Percentiles rank a stretch among this genome's conserved stretches.
Conservation (phyloP, 768 basidiomycete genomes). For the Russula ochroleuca region DNA sequence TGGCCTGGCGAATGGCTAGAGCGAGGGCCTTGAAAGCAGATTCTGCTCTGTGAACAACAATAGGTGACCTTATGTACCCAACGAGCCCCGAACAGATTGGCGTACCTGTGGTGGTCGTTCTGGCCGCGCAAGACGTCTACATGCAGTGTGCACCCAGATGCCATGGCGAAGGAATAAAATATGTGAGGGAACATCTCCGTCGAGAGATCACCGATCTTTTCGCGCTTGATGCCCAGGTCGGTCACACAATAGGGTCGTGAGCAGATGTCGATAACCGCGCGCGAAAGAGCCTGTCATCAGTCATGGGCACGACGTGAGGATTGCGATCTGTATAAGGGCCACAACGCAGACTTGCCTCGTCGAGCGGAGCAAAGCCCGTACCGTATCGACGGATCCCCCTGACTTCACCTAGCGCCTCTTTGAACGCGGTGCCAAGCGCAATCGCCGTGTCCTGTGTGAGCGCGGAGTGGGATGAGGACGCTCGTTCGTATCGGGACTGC, state of each 20-base stretch:
- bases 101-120: slow-evolving; percentile 96
- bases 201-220: slow-evolving; percentile 91
- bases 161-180: slow-evolving; percentile 97
- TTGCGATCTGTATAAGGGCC: not conserved
- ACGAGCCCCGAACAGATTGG: not conserved
- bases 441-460: slow-evolving; percentile 81
- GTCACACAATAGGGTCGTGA: slow-evolving; percentile 94
- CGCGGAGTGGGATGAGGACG: slow-evolving; percentile 12
- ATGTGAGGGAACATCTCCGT: slow-evolving; percentile 99
- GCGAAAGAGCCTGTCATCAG: slow-evolving; percentile 70
- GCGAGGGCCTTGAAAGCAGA: slow-evolving; percentile 98
- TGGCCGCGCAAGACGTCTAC: slow-evolving; percentile 91
- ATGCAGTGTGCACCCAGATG: slow-evolving; percentile 90
- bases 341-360: slow-evolving; percentile 62
- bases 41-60: slow-evolving; percentile 63
- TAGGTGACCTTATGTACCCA: slow-evolving; percentile 4
- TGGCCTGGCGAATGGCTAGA: slow-evolving; percentile 92
- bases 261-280: slow-evolving; percentile 98
- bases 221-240: slow-evolving; percentile 79
- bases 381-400: slow-evolving; percentile 94
- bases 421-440: slow-evolving; percentile 86
- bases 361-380: slow-evolving; percentile 92
- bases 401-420: slow-evolving; percentile 90
- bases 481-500: slow-evolving; percentile 9
- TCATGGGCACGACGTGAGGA: slow-evolving; percentile 4